phyloP scores from a whole-genome alignment of 2,329 filamentous ascomycete genomes.

The Aureobasidium pullulans region DNA sequence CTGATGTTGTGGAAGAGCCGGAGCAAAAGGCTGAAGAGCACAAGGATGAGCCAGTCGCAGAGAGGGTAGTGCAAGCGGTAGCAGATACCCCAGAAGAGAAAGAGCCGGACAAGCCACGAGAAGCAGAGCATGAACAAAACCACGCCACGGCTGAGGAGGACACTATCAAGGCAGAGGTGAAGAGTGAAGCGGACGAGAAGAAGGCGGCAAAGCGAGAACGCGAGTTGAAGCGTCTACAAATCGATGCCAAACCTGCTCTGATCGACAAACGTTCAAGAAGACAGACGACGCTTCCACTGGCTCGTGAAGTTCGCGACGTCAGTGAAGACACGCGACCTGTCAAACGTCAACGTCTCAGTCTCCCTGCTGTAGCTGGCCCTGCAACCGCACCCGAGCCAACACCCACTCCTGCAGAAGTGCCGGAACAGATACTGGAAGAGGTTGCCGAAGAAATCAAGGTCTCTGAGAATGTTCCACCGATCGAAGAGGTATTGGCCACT shows the following conservation, averaged over 20 bases:
- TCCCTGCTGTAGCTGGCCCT: background rate
- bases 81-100: background rate
- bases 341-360: background rate
- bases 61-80: background rate
- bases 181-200: background rate
- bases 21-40: background rate
- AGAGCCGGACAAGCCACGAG: background rate
- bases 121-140: background rate
- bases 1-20: background rate
- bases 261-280: conserved; percentile 1
- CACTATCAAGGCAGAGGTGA: background rate
- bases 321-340: background rate
- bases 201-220: background rate
- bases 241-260: conserved; percentile 9
- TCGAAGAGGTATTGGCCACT: background rate
- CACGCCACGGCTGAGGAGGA: background rate
- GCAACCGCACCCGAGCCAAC: background rate
- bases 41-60: background rate
- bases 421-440: background rate
- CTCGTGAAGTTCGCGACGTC: background rate
- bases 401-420: background rate
- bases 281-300: conserved; percentile 1
- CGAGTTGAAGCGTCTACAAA: conserved; percentile 6
- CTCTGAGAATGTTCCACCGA: background rate
- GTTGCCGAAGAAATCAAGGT: background rate